phyloP scores from a whole-genome alignment of 371 early-diverging fungal species.

The Chytridium lagenaria region DNA sequence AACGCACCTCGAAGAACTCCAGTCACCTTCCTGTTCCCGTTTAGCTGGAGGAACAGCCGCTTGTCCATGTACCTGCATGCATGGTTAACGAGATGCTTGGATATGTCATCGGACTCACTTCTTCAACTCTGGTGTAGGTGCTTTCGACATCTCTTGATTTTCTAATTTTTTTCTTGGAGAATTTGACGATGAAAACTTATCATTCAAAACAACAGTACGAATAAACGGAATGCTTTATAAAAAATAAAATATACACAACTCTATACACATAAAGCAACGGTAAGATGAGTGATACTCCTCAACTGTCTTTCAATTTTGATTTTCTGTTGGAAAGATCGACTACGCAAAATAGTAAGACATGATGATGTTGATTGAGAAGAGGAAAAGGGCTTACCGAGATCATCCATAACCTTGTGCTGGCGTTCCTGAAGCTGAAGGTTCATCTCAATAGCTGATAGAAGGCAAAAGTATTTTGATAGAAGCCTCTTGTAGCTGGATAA shows the following conservation, averaged over 20 bases:
- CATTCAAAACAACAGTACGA: too few species aligned
- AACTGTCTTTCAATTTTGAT: too few species aligned
- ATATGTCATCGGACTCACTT: conserved; percentile 58
- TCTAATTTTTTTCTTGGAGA: background rate
- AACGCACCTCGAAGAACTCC: conserved; percentile 84
- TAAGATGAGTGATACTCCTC: too few species aligned
- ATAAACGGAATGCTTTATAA: too few species aligned
- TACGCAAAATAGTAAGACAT: too few species aligned
- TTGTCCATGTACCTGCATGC: conserved; percentile 94
- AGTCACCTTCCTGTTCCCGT: conserved; percentile 88
- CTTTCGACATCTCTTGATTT: conserved; percentile 61
- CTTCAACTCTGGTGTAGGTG: conserved; percentile 82
- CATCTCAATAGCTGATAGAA: conserved; percentile 23
- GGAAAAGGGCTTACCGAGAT: conserved; percentile 26
- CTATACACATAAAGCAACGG: too few species aligned
- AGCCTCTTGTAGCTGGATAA: conserved; percentile 26
- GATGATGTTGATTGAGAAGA: background rate
- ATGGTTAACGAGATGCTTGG: background rate
- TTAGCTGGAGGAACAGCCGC: conserved; percentile 86
- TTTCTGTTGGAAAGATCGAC: too few species aligned
- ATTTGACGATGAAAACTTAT: too few species aligned
- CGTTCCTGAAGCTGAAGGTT: conserved; percentile 31
- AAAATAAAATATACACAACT: too few species aligned
- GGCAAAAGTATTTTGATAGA: conserved; percentile 27
- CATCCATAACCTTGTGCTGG: conserved; percentile 43